Evolutionary conservation across 306 rosid species (phyloP).

Genomic region (Acacia melanoxylon): DNA sequence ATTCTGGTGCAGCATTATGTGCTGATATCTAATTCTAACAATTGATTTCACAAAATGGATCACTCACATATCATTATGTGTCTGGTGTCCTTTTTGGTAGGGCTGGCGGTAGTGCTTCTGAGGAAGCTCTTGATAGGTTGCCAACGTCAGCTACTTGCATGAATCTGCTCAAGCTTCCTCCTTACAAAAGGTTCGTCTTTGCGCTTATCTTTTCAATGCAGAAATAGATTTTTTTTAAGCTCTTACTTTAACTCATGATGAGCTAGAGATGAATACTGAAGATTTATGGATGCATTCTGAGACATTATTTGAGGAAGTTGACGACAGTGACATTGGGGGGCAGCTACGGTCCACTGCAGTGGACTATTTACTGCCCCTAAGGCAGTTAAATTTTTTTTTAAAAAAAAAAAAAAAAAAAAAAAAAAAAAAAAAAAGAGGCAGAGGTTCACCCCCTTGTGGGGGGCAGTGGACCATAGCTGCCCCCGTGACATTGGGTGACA

Average conservation of each 20-base stretch:
- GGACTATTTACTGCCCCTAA: too few relatives aligned
- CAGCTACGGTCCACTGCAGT: too few relatives aligned
- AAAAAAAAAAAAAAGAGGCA: too few relatives aligned
- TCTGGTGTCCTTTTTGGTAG: constrained; percentile 43
- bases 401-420: too few relatives aligned
- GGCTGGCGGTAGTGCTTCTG: constrained; percentile 90
- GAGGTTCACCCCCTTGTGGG: too few relatives aligned
- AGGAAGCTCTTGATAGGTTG: constrained; percentile 89
- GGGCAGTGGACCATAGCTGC: too few relatives aligned
- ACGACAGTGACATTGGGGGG: background rate
- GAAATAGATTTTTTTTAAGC: background rate
- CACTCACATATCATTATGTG: background rate
- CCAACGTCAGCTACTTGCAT: constrained; percentile 99
- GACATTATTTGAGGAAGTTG: constrained; percentile 12
- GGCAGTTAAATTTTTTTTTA: too few relatives aligned
- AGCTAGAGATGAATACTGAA: constrained; percentile 9
- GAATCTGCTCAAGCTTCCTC: constrained; percentile 98
- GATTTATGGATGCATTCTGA: constrained; percentile 6
- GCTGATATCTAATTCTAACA: background rate
- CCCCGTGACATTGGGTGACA: too few relatives aligned
- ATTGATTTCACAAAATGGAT: constrained; percentile 10
- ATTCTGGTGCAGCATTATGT: background rate
- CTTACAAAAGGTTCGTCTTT: constrained; percentile 81
- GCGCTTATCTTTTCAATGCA: constrained; percentile 23
- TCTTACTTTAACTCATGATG: background rate